Conservation (phyloP, 345 rosid genomes). For the Salix suchowensis region DNA sequence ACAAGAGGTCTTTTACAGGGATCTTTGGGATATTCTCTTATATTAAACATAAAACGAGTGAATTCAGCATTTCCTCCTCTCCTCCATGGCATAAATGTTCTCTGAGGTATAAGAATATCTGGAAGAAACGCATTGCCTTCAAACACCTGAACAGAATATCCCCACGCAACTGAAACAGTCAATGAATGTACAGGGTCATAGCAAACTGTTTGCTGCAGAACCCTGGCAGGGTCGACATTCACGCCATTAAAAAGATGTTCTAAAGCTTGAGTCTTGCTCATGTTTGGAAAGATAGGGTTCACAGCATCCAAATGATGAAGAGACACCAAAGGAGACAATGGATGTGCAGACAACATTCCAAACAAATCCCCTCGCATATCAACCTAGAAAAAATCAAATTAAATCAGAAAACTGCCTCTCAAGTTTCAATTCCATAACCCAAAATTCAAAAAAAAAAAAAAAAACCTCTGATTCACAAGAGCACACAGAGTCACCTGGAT, state of each 20-base stretch:
- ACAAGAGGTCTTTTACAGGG: constrained; percentile 61
- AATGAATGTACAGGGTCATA: constrained; percentile 52
- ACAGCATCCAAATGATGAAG: constrained; percentile 89
- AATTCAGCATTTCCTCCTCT: constrained; percentile 42
- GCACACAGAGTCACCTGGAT: background rate
- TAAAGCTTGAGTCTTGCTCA: constrained; percentile 47
- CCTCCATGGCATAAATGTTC: constrained; percentile 75
- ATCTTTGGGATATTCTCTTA: constrained; percentile 67
- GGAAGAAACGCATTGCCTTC: constrained; percentile 74
- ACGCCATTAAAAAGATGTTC: constrained; percentile 57
- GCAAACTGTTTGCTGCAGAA: constrained; percentile 83
- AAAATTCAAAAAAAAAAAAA: background rate
- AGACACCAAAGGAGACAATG: constrained; percentile 67
- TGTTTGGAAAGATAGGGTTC: constrained; percentile 69
- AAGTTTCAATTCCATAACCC: background rate
- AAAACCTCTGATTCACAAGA: background rate
- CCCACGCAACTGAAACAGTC: constrained; percentile 81
- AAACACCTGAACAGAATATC: constrained; percentile 73
- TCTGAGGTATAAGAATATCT: constrained; percentile 58
- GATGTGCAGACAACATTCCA: constrained; percentile 82
- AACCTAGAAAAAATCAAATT: constrained; percentile 40
- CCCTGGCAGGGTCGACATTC: constrained; percentile 58
- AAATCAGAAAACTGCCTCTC: constrained; percentile 4
- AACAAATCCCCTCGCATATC: constrained; percentile 77
- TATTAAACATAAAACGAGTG: constrained; percentile 59